Evolutionary conservation across 2,329 filamentous ascomycete species (phyloP).

Genomic region (Colletotrichum lupini): DNA sequence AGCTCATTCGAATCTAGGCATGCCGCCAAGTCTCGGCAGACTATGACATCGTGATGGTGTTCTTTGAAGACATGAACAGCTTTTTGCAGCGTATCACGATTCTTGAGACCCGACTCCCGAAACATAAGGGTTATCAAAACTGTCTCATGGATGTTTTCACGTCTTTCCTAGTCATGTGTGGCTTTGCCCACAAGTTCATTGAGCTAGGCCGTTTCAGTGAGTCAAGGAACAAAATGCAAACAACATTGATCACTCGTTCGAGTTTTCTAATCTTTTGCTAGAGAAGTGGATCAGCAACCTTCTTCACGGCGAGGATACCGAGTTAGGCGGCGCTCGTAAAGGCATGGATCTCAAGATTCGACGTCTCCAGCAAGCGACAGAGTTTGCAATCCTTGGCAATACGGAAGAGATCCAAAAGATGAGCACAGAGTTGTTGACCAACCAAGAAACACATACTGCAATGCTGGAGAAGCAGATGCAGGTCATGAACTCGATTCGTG

Average conservation of each 20-base stretch:
- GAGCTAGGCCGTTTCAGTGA: constrained; percentile 45
- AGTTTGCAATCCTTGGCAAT: constrained; percentile 47
- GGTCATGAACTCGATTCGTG: constrained; percentile 40
- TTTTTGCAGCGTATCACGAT: constrained; percentile 49
- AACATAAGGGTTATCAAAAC: constrained; percentile 44
- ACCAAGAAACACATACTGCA: constrained; percentile 39
- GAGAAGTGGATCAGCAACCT: constrained; percentile 46
- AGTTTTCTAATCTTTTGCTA: constrained; percentile 10
- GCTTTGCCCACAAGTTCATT: constrained; percentile 48
- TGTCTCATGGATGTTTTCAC: constrained; percentile 51
- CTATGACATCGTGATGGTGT: constrained; percentile 51
- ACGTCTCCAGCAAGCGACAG: constrained; percentile 45
- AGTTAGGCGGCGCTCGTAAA: constrained; percentile 44
- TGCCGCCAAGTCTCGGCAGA: constrained; percentile 47
- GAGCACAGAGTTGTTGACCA: constrained; percentile 40
- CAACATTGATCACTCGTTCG: too few relatives aligned
- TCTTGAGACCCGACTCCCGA: constrained; percentile 45
- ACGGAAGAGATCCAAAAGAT: constrained; percentile 45
- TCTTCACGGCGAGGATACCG: constrained; percentile 44
- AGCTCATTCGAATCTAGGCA: constrained; percentile 30
- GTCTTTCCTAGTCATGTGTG: constrained; percentile 46
- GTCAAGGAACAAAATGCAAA: constrained; percentile 27
- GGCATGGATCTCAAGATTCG: constrained; percentile 42
- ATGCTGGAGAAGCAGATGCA: constrained; percentile 42
- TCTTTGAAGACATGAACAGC: constrained; percentile 51